Conservation (phyloP, 208 protist species). For the Leishmania mexicana region DNA sequence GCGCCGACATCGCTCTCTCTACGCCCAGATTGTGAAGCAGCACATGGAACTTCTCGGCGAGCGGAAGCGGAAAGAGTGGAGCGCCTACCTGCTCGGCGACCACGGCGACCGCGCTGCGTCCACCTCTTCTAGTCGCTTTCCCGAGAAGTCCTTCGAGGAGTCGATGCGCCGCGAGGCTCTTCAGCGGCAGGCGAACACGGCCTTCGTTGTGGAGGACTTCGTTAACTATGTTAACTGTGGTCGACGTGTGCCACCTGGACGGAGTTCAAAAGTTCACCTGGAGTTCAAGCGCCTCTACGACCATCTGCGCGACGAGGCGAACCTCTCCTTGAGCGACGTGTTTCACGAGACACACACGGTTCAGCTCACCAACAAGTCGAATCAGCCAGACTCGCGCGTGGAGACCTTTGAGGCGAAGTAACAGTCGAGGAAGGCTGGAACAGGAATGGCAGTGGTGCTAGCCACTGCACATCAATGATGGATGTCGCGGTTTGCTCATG, state of each 20-base stretch:
- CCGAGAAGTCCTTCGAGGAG: slow-evolving; percentile 56
- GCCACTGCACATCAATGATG: background rate
- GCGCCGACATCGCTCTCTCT: slow-evolving; percentile 73
- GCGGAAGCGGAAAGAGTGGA: slow-evolving; percentile 69
- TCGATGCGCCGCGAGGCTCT: slow-evolving; percentile 61
- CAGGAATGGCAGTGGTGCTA: background rate
- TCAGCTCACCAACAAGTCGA: slow-evolving; percentile 42
- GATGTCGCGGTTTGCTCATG: background rate
- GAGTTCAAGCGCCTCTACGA: slow-evolving; percentile 68
- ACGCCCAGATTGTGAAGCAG: slow-evolving; percentile 56
- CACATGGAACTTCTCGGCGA: slow-evolving; percentile 54
- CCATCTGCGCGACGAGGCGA: slow-evolving; percentile 46
- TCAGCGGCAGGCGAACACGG: slow-evolving; percentile 55
- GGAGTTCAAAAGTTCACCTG: slow-evolving; percentile 48
- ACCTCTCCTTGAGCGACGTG: slow-evolving; percentile 48
- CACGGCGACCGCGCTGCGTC: background rate
- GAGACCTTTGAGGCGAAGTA: slow-evolving; percentile 39
- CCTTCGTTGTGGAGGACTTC: slow-evolving; percentile 89
- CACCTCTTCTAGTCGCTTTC: slow-evolving; percentile 39
- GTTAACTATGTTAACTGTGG: slow-evolving; percentile 92
- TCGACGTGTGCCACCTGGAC: slow-evolving; percentile 53
- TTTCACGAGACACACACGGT: slow-evolving; percentile 58
- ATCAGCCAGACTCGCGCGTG: slow-evolving; percentile 59
- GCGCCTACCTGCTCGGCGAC: slow-evolving; percentile 41
- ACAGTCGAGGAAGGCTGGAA: background rate